These are phyloP conservation scores for Dipsacomyces acuminosporus DNA, from an alignment of 371 early-diverging fungal species.

Conservation along the genomic window DNA sequence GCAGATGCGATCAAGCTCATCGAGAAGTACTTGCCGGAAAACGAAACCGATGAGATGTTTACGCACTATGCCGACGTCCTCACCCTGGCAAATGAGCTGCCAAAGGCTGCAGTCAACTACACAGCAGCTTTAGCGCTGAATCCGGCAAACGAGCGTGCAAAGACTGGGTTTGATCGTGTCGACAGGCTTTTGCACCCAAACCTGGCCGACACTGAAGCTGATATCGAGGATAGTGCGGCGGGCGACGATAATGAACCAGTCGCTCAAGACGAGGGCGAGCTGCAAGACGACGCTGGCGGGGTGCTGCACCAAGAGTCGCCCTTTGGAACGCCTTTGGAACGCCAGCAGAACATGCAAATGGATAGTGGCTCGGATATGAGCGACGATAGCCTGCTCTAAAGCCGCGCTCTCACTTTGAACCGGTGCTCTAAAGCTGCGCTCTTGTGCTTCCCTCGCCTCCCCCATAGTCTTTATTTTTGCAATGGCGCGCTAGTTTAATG, in stretches of 20 bases:
- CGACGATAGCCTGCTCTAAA: slow-evolving; percentile 10
- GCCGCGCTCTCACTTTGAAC: too few relatives aligned
- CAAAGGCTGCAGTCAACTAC: slow-evolving; percentile 32
- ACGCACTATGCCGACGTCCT: slow-evolving; percentile 39
- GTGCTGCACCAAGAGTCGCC: background rate
- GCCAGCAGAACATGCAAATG: too few relatives aligned
- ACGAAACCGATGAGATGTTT: slow-evolving; percentile 36
- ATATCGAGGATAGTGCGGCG: slow-evolving; percentile 3
- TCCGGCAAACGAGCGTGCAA: slow-evolving; percentile 29
- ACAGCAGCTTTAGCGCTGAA: slow-evolving; percentile 29
- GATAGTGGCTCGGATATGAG: slow-evolving; percentile 5
- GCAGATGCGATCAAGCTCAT: slow-evolving; percentile 20
- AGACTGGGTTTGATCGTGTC: slow-evolving; percentile 27
- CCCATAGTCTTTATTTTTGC: too few relatives aligned
- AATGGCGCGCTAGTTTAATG: too few relatives aligned
- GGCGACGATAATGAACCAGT: background rate
- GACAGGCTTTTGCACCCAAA: slow-evolving; percentile 34
- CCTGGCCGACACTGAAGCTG: background rate
- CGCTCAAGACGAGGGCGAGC: slow-evolving; percentile 3
- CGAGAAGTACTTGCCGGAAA: slow-evolving; percentile 22
- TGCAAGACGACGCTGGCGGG: background rate
- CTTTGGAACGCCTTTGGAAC: too few relatives aligned
- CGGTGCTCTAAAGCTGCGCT: too few relatives aligned
- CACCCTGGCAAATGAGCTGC: slow-evolving; percentile 37
- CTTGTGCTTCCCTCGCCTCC: too few relatives aligned